phyloP scores from a whole-genome alignment of 306 rosid genomes.

The Trifolium pratense region DNA sequence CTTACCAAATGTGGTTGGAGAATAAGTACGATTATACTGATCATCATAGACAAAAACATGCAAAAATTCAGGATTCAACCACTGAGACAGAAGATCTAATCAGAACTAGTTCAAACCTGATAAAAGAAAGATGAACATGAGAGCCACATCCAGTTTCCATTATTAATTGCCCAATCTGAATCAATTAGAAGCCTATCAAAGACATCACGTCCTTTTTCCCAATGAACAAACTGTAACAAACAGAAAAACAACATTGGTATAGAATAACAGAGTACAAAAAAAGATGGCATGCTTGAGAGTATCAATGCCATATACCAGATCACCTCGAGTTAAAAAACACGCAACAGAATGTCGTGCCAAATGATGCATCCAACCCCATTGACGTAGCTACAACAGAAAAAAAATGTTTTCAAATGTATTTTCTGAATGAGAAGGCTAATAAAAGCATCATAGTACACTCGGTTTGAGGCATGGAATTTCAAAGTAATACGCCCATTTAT shows the following conservation, averaged over 20 bases:
- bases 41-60: slow-evolving; percentile 37
- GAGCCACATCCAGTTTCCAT: slow-evolving; percentile 97
- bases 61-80: slow-evolving; percentile 28
- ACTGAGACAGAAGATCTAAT: slow-evolving; percentile 36
- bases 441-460: slow-evolving; percentile 1
- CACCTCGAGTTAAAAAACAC: slow-evolving; percentile 92
- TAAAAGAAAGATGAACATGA: slow-evolving; percentile 94
- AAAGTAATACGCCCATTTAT: slow-evolving; percentile 1
- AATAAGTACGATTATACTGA: slow-evolving; percentile 91
- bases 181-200: slow-evolving; percentile 95
- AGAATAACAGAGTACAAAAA: slow-evolving; percentile 21
- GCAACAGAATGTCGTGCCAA: slow-evolving; percentile 94
- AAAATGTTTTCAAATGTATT: slow-evolving; percentile 31
- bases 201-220: slow-evolving; percentile 96
- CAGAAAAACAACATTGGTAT: slow-evolving; percentile 29
- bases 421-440: slow-evolving; percentile 21
- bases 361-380: slow-evolving; percentile 99
- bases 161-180: slow-evolving; percentile 96
- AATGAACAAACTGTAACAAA: slow-evolving; percentile 73
- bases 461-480: slow-evolving; percentile 14
- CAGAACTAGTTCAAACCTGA: slow-evolving; percentile 60
- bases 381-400: slow-evolving; percentile 66
- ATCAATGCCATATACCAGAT: slow-evolving; percentile 64
- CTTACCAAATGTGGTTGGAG: slow-evolving; percentile 88
- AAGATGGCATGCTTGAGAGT: slow-evolving; percentile 7